Conservation (phyloP, 1,139 yeast genomes). For the Chernovozyma sophiae-reginae region DNA sequence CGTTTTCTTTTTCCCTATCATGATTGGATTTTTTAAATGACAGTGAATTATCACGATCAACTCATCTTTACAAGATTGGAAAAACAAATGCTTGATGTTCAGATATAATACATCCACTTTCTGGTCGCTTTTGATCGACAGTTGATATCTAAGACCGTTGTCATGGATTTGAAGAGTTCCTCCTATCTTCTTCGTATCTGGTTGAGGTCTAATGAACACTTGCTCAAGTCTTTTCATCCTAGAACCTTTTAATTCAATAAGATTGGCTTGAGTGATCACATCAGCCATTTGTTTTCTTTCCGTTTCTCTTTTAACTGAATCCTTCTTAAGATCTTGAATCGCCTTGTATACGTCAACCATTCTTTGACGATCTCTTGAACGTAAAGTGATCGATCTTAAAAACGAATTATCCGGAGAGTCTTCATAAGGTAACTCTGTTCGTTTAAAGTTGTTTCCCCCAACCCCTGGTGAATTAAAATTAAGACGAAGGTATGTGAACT, state of each 20-base stretch:
- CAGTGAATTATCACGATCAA: slow-evolving; percentile 88
- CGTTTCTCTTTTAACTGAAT: slow-evolving; percentile 82
- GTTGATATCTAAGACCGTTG: slow-evolving; percentile 92
- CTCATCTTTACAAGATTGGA: slow-evolving; percentile 96
- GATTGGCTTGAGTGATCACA: slow-evolving; percentile 87
- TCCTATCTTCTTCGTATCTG: slow-evolving; percentile 91
- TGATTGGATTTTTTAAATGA: slow-evolving; percentile 86
- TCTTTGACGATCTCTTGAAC: slow-evolving; percentile 88
- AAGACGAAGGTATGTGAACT: slow-evolving; percentile 81
- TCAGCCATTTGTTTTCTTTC: slow-evolving; percentile 93
- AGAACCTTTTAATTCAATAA: slow-evolving; percentile 72
- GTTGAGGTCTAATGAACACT: slow-evolving; percentile 90
- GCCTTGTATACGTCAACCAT: slow-evolving; percentile 89
- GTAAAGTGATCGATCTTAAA: slow-evolving; percentile 79
- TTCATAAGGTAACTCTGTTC: slow-evolving; percentile 84
- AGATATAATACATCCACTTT: slow-evolving; percentile 83
- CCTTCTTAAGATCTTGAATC: slow-evolving; percentile 89
- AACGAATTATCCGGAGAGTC: slow-evolving; percentile 83
- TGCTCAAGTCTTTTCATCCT: slow-evolving; percentile 85
- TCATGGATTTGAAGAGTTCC: slow-evolving; percentile 91
- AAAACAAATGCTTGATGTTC: slow-evolving; percentile 87
- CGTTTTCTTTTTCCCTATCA: slow-evolving; percentile 94
- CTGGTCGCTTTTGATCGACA: slow-evolving; percentile 77
- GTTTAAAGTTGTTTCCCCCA: slow-evolving; percentile 65
- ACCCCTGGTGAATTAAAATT: slow-evolving; percentile 94